Evolutionary conservation across 2,329 filamentous ascomycete genomes (phyloP).

Genomic region (Fusarium cicatricum): DNA sequence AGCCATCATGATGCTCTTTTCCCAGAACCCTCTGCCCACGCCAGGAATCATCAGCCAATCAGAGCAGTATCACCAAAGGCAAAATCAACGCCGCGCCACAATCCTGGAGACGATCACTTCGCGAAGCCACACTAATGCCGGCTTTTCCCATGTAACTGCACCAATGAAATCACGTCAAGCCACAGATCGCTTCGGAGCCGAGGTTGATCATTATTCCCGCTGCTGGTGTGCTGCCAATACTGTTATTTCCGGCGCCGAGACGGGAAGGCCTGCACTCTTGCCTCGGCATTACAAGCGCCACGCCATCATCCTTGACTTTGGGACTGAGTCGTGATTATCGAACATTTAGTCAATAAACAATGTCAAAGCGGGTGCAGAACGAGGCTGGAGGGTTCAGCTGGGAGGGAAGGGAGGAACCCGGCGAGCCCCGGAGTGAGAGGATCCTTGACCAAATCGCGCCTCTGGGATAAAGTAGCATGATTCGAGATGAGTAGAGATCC

Average conservation of each 20-base stretch:
- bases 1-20: too few species aligned
- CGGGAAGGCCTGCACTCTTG: too few species aligned
- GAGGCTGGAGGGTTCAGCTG: background rate
- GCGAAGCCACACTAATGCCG: background rate
- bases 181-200: slow-evolving; percentile 20
- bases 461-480: background rate
- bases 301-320: background rate
- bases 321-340: too few species aligned
- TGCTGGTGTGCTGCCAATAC: too few species aligned
- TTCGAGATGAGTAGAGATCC: too few species aligned
- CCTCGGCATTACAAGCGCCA: slow-evolving; percentile 8
- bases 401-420: too few species aligned
- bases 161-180: background rate
- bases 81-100: background rate
- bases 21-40: too few species aligned
- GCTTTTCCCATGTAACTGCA: too few species aligned
- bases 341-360: background rate
- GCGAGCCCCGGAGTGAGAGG: background rate
- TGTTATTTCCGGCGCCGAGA: background rate
- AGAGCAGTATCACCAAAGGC: too few species aligned
- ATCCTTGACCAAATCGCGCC: background rate
- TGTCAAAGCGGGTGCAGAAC: background rate
- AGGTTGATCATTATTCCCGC: background rate
- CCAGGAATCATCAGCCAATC: too few species aligned
- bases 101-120: slow-evolving; percentile 2